Base-by-base conservation (phyloP, 108 stramenopile genomes). In the Cyclostephanos tholiformis region DNA sequence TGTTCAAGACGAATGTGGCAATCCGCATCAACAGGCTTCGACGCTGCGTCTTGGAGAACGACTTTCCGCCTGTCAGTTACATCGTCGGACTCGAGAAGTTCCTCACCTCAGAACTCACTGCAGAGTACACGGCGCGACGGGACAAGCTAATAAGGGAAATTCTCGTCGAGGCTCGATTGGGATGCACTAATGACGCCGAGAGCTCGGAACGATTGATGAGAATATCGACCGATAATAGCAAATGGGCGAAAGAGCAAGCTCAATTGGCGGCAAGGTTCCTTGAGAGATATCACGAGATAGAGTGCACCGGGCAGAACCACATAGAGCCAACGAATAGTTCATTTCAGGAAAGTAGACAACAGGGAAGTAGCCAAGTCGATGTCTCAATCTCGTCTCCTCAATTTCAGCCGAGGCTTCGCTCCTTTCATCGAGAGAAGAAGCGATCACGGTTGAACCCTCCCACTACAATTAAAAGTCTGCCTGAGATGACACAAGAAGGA, bases 1-100 rank as follows among this genome's bases (percentile, higher is more conserved):
- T 32, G 14, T 68, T 68, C 67, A 68, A 56, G 67, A 16, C 55
- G 4, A 39, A 56, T 23, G 22, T 68, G 30, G 27, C 32, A n/a
- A 12, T 38, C 55, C 19, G 22, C 36, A 56, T 68, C 25, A 39
- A 2, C 5, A 36, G 22, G 36, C 22, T 56, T 32, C 67, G 67
- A 22, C 38, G 17, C 14, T 51, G 36, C 10, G 32, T 53, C 38
- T 36, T 16, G 53, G 36, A 56, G 53, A 30, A 14, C 38, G 14
- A 36, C 4, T 22, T 56, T 56, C 67, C 20, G 20, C 23, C 36
- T 20, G 67, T 52, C 35, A 32, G 22, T 23, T 11, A 16, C 4
- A 56, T 68, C 32, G n/a, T 67, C 4, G 67, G 67, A 8, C 67
- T 67, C 6, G 67, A 67, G 67, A 67, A 51, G 67, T 56, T 51